These are phyloP conservation scores for Candida hispaniensis DNA, from an alignment of 805 yeast genomes.

Conservation along the genomic window DNA sequence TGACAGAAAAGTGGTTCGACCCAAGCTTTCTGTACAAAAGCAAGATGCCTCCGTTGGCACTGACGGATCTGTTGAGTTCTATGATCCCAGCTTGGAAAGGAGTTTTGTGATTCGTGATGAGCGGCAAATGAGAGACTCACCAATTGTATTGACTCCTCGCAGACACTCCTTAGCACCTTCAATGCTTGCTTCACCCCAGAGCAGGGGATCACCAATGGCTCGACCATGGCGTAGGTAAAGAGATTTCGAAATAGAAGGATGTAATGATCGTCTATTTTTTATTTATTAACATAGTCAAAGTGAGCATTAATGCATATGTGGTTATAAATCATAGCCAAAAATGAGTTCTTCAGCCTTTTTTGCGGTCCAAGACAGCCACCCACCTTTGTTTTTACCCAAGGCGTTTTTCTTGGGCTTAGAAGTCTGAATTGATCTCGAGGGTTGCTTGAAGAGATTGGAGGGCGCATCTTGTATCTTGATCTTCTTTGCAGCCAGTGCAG, in stretches of 20 bases:
- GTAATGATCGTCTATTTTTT: no score
- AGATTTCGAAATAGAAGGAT: no score
- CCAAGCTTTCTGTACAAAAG: slow-evolving; percentile 39
- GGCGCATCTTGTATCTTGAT: slow-evolving; percentile 21
- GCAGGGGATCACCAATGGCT: no score
- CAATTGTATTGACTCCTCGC: no score
- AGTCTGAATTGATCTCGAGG: slow-evolving; percentile 17
- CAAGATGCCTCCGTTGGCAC: slow-evolving; percentile 47
- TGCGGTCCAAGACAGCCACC: slow-evolving; percentile 29
- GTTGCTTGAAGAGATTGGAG: slow-evolving; percentile 22
- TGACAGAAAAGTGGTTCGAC: slow-evolving; percentile 50
- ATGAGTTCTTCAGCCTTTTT: slow-evolving; percentile 36
- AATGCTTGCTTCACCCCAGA: no score
- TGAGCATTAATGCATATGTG: no score
- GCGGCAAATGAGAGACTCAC: no score
- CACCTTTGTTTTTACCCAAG: slow-evolving; percentile 9
- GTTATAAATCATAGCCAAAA: slow-evolving; percentile 42
- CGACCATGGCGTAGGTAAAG: no score
- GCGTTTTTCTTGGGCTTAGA: slow-evolving; percentile 10
- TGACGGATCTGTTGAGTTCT: slow-evolving; percentile 25
- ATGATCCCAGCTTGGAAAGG: slow-evolving; percentile 23
- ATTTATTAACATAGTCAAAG: no score
- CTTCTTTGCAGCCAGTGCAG: slow-evolving; percentile 3
- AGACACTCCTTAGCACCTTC: no score
- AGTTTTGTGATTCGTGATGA: slow-evolving; percentile 21